phyloP scores from a whole-genome alignment of 2,329 filamentous ascomycete species.

The Botryotinia narcissicola region DNA sequence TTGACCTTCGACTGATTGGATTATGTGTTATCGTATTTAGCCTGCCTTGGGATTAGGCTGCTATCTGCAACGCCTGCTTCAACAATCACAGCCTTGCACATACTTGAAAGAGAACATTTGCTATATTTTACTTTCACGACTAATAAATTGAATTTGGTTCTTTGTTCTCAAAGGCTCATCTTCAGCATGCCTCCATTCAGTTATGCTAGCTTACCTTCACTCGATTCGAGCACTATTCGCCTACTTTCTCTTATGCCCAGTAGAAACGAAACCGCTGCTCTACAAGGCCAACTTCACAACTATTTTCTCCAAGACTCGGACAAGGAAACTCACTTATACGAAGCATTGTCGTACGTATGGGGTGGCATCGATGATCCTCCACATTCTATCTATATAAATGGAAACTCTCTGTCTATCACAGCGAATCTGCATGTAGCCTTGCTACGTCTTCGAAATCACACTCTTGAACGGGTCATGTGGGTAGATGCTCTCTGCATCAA shows the following conservation, averaged over 20 bases:
- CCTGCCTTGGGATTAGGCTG: neutral
- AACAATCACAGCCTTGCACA: neutral
- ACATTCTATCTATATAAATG: constrained; percentile 13
- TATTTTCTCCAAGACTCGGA: constrained; percentile 2
- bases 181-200: neutral
- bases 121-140: neutral
- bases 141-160: neutral
- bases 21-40: neutral
- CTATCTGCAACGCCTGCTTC: neutral
- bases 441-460: constrained; percentile 18
- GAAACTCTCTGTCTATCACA: constrained; percentile 1
- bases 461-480: constrained; percentile 8
- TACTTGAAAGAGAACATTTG: neutral
- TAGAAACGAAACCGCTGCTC: neutral
- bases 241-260: neutral
- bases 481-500: constrained; percentile 19
- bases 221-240: neutral
- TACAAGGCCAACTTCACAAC: neutral
- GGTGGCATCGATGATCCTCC: constrained; percentile 14
- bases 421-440: constrained; percentile 19
- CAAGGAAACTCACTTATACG: constrained; percentile 9
- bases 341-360: constrained; percentile 21
- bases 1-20: neutral
- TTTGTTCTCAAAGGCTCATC: neutral
- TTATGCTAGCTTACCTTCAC: neutral